These are phyloP conservation scores for Scheffersomyces illinoinensis DNA, from an alignment of 1,139 yeast species.

Conservation along the genomic window DNA sequence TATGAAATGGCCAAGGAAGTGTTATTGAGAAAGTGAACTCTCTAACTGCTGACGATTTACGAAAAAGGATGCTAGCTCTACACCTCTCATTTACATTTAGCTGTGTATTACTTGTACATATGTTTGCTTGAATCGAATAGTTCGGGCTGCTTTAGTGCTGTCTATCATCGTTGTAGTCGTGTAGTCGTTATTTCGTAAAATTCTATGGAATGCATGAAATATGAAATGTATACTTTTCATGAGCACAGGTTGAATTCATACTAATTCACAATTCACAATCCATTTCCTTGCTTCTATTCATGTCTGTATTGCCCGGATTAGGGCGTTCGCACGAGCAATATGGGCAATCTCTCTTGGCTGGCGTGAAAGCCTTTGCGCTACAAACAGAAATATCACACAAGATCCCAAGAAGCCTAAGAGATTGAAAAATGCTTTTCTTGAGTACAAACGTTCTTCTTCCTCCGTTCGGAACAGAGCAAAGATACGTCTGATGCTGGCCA, in stretches of 20 bases:
- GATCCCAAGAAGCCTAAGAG: conserved; percentile 78
- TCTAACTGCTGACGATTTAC: conserved; percentile 3
- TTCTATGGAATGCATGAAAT: neutral
- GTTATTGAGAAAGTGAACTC: conserved; percentile 22
- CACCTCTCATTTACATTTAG: neutral
- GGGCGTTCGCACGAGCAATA: conserved; percentile 29
- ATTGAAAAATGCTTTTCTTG: conserved; percentile 81
- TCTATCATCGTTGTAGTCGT: neutral
- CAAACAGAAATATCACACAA: conserved; percentile 76
- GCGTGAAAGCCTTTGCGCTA: conserved; percentile 64
- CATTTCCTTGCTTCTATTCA: neutral
- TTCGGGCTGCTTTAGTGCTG: neutral
- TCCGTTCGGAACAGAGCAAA: conserved; percentile 84
- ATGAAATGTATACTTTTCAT: neutral
- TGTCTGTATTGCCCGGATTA: conserved; percentile 20
- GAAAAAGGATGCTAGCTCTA: neutral
- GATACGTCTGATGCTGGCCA: conserved; percentile 71
- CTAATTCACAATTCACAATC: neutral
- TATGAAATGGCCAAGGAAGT: conserved; percentile 95
- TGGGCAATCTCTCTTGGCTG: conserved; percentile 39
- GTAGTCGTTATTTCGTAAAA: neutral
- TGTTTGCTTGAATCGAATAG: neutral
- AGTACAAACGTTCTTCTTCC: conserved; percentile 77
- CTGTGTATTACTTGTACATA: conserved; percentile 1
- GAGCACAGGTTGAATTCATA: neutral